phyloP scores from a whole-genome alignment of 2,329 filamentous ascomycete genomes.

The Scedosporium apiospermum region DNA sequence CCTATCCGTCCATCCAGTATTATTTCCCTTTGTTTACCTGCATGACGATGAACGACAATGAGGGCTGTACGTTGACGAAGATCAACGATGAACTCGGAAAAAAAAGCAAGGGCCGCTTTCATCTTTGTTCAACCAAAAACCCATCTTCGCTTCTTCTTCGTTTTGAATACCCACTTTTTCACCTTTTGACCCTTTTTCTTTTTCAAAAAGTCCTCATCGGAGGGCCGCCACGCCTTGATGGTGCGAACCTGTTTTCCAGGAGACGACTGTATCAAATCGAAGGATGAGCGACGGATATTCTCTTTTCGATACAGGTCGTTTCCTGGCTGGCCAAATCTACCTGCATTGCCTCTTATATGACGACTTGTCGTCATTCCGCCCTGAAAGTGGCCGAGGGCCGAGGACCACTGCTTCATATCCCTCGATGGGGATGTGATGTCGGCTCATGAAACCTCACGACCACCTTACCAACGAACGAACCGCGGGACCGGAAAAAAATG shows the following conservation, averaged over 20 bases:
- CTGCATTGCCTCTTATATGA: neutral
- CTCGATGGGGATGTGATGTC: neutral
- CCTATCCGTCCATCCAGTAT: neutral
- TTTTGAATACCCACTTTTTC: neutral
- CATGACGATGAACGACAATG: neutral
- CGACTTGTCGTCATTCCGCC: neutral
- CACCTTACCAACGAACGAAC: neutral
- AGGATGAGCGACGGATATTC: neutral
- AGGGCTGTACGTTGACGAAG: neutral
- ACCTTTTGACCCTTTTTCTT: neutral
- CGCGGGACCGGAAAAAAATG: neutral
- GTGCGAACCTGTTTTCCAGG: neutral
- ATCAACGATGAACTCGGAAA: neutral
- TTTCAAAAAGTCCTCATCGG: neutral
- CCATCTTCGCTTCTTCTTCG: neutral
- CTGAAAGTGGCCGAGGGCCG: too few species aligned
- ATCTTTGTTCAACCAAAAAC: neutral
- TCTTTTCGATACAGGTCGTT: neutral
- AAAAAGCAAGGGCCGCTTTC: neutral
- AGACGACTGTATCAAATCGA: neutral
- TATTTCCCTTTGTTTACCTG: neutral
- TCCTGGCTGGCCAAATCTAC: neutral
- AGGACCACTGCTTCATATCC: neutral
- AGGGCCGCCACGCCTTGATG: slow-evolving; percentile 1
- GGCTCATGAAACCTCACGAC: neutral